Conservation (phyloP, 2,329 filamentous ascomycete genomes). For the Neofusicoccum ribis region DNA sequence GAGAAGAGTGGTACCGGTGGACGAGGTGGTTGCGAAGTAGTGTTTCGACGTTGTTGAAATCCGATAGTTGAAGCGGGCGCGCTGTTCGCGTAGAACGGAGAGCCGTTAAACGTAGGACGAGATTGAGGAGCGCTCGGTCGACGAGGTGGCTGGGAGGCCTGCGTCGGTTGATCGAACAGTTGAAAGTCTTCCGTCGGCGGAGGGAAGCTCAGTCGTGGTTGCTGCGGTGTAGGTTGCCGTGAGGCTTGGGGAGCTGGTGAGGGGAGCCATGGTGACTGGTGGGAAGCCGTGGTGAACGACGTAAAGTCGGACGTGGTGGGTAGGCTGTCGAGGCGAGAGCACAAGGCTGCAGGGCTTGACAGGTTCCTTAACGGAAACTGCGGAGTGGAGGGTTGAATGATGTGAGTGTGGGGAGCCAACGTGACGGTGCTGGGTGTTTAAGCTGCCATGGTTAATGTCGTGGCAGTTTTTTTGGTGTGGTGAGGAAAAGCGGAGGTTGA, state of each 20-base stretch:
- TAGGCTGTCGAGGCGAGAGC: constrained; percentile 53
- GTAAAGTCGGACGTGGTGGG: constrained; percentile 64
- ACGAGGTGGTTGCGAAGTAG: constrained; percentile 53
- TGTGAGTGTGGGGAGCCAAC: constrained; percentile 26
- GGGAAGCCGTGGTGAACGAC: constrained; percentile 82
- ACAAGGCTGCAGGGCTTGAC: constrained; percentile 59
- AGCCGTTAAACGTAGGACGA: constrained; percentile 61
- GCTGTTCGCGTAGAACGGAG: constrained; percentile 68
- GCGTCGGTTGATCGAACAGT: constrained; percentile 62
- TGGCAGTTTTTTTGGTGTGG: constrained; percentile 25
- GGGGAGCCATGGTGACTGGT: constrained; percentile 75
- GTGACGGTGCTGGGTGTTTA: neutral
- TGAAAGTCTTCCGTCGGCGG: constrained; percentile 71
- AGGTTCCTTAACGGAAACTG: constrained; percentile 48
- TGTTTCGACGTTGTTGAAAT: constrained; percentile 51
- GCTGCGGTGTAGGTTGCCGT: constrained; percentile 50
- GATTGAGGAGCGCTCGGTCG: constrained; percentile 54
- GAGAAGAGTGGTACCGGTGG: constrained; percentile 73
- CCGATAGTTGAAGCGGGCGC: constrained; percentile 61
- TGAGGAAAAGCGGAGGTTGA: neutral
- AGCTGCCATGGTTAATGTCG: constrained; percentile 3
- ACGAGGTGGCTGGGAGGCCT: constrained; percentile 48
- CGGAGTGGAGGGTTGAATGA: constrained; percentile 28
- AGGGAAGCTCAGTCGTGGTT: constrained; percentile 43
- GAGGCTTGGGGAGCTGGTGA: constrained; percentile 57